Conservation (phyloP, 176 grass and related monocot genomes). For the Rhipidocladum racemiflorum region DNA sequence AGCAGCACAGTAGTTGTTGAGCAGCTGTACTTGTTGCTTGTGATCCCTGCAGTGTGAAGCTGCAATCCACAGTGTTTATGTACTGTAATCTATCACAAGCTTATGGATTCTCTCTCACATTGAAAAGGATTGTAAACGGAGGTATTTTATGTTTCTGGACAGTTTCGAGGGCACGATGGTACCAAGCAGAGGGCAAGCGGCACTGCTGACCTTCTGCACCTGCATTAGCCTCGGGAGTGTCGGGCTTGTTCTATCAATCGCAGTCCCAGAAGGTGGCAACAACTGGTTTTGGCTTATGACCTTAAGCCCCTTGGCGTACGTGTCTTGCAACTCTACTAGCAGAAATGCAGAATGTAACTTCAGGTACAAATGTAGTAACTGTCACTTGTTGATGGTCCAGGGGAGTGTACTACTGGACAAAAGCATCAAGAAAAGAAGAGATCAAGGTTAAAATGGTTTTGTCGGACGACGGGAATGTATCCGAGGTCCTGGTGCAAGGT, state of each 20-base stretch:
- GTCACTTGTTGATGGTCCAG: constrained; percentile 37
- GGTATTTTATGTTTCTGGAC: neutral
- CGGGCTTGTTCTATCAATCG: constrained; percentile 82
- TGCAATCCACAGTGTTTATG: neutral
- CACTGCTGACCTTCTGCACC: constrained; percentile 90
- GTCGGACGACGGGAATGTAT: constrained; percentile 47
- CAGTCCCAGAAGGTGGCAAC: constrained; percentile 85
- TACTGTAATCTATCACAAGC: neutral
- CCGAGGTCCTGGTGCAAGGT: constrained; percentile 69
- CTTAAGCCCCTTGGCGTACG: constrained; percentile 87
- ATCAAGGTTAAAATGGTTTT: constrained; percentile 90
- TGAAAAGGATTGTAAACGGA: neutral
- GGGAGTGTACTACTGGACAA: constrained; percentile 93
- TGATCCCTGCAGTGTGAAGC: neutral
- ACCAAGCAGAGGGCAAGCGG: constrained; percentile 89
- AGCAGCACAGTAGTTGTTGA: neutral
- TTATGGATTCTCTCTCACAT: neutral
- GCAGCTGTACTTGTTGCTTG: no score
- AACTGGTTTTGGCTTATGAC: constrained; percentile 98
- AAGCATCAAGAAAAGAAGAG: constrained; percentile 87
- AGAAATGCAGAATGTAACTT: constrained; percentile 23
- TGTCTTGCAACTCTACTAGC: constrained; percentile 16
- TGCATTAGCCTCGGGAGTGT: constrained; percentile 90
- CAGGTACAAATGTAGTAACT: constrained; percentile 3
- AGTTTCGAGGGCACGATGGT: constrained; percentile 94